Conservation (phyloP, 2,329 filamentous ascomycete genomes). For the Xylariales sp. region DNA sequence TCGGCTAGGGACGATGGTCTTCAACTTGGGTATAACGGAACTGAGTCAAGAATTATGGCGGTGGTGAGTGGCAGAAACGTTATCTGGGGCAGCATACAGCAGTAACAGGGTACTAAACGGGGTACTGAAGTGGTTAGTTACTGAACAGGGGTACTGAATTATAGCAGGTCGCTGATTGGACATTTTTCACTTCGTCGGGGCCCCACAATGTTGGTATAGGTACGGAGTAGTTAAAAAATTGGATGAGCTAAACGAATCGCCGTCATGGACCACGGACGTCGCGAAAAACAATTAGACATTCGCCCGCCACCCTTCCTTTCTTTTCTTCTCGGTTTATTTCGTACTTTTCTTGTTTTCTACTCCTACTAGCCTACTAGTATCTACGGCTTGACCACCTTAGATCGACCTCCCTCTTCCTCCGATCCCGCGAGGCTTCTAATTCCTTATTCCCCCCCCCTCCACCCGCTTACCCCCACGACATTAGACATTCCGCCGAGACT, state of each 20-base stretch:
- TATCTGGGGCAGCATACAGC: constrained; percentile 4
- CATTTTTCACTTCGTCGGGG: no score
- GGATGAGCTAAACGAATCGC: constrained; percentile 17
- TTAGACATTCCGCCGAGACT: not conserved
- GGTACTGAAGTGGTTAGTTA: no score
- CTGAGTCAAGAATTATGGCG: constrained; percentile 44
- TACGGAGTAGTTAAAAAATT: constrained; percentile 10
- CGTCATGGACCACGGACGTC: constrained; percentile 23
- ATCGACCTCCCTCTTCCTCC: not conserved
- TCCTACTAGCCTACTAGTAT: not conserved
- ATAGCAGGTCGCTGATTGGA: constrained; percentile 23
- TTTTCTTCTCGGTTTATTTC: not conserved
- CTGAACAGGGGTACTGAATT: constrained; percentile 27
- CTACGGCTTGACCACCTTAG: not conserved
- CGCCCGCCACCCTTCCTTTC: not conserved
- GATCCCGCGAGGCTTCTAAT: not conserved
- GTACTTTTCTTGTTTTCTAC: constrained; percentile 13
- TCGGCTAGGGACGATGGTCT: not conserved
- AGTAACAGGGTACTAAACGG: not conserved
- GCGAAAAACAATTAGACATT: not conserved
- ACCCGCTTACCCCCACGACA: not conserved
- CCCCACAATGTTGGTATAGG: not conserved
- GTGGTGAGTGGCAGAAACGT: constrained; percentile 45
- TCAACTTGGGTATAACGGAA: not conserved
- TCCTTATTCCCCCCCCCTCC: not conserved